Conservation (phyloP, 495 filamentous ascomycete species). For the Articulospora tetracladia region DNA sequence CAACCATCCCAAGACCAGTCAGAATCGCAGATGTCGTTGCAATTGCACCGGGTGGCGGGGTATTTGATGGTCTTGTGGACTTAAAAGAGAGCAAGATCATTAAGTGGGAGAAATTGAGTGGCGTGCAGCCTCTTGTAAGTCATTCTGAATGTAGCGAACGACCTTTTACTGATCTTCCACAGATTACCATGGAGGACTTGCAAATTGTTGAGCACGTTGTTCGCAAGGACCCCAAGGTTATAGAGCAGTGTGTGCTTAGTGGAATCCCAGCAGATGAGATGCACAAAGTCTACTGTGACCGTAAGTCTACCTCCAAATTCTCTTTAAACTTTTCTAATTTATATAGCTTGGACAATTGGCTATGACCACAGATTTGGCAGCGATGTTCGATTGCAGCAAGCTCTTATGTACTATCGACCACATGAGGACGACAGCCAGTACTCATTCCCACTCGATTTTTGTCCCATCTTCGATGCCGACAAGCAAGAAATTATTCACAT, state of each 20-base stretch:
- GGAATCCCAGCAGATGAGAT: slow-evolving; percentile 82
- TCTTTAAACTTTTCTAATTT: neutral
- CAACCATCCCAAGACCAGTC: slow-evolving; percentile 57
- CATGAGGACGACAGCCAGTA: slow-evolving; percentile 87
- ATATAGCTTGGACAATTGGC: slow-evolving; percentile 89
- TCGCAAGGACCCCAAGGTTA: slow-evolving; percentile 80
- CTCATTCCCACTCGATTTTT: slow-evolving; percentile 89
- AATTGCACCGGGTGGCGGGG: slow-evolving; percentile 73
- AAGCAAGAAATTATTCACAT: slow-evolving; percentile 83
- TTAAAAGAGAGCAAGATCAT: slow-evolving; percentile 66
- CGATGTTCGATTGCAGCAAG: slow-evolving; percentile 80
- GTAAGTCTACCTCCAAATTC: slow-evolving; percentile 41
- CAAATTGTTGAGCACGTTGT: slow-evolving; percentile 80
- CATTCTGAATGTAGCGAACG: neutral
- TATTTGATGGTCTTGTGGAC: slow-evolving; percentile 85
- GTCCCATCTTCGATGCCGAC: slow-evolving; percentile 85
- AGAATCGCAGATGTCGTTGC: slow-evolving; percentile 82
- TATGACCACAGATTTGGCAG: slow-evolving; percentile 90
- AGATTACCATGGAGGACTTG: slow-evolving; percentile 95
- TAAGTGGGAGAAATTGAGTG: slow-evolving; percentile 72
- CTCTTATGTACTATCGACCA: slow-evolving; percentile 93
- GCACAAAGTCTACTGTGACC: slow-evolving; percentile 46
- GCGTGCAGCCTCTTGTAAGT: slow-evolving; percentile 76
- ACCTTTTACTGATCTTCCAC: slow-evolving; percentile 13
- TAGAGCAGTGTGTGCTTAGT: slow-evolving; percentile 85